phyloP scores from a whole-genome alignment of 106 monocot genomes.

The Platanthera zijinensis region DNA sequence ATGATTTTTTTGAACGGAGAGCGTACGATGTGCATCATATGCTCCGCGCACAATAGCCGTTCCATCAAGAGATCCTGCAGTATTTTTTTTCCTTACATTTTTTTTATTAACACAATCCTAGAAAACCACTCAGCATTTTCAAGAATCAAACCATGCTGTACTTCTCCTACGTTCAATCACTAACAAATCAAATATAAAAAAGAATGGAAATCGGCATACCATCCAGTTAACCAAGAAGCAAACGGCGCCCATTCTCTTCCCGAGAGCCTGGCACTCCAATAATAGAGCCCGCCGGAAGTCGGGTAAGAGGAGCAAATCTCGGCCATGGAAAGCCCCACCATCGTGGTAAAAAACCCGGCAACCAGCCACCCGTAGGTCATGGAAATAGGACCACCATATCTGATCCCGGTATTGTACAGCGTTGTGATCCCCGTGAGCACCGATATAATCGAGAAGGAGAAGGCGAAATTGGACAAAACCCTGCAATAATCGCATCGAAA shows the following conservation, averaged over 20 bases:
- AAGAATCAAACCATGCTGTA: not conserved
- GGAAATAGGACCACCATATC: conserved; percentile 49
- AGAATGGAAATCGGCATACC: conserved; percentile 28
- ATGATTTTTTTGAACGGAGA: too few species aligned
- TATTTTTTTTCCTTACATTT: too few species aligned
- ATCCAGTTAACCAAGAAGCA: conserved; percentile 94
- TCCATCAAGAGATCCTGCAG: too few species aligned
- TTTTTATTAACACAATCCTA: too few species aligned
- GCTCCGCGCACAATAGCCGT: too few species aligned
- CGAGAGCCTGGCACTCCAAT: conserved; percentile 85
- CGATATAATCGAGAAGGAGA: conserved; percentile 90
- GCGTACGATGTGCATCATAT: too few species aligned
- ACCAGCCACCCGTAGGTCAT: conserved; percentile 80
- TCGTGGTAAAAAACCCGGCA: conserved; percentile 63
- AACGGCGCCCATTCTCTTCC: conserved; percentile 71
- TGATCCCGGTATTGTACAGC: conserved; percentile 75
- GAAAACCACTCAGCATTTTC: not conserved
- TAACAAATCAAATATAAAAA: not conserved
- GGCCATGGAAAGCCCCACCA: conserved; percentile 78
- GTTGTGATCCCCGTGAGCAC: conserved; percentile 84
- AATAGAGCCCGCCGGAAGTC: conserved; percentile 84
- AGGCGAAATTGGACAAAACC: conserved; percentile 73
- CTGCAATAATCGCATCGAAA: conserved; percentile 19
- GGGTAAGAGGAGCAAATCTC: conserved; percentile 88
- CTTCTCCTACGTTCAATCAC: not conserved